Evolutionary conservation across 108 stramenopile species (phyloP), one percentile per base, ranked within the genome.

Genomic region (Fragilaria crotonensis): DNA sequence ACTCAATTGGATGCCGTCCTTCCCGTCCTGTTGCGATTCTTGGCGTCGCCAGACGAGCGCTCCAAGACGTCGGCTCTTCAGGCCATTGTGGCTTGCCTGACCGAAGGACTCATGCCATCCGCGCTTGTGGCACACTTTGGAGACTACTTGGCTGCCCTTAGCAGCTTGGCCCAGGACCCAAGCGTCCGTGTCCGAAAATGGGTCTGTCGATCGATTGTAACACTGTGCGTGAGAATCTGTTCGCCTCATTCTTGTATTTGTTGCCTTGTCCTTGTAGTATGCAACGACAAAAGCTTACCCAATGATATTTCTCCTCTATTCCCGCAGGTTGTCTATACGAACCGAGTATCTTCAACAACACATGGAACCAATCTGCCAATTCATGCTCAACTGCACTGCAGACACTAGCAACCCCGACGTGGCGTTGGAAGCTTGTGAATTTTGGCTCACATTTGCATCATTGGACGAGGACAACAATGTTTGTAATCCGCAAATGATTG

Each of bases 351-450:
- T 95, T 1, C 77, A 73, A 66, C 78, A 83, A 3, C 80, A 87
- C 23, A 74, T 90, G 59, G 58, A 56, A 46, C 63, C 87, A 22
- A 77, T 90, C 48, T 71, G 78, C 14, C 80, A 88, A 62, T 90
- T 92, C 60, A 90, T 95, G 88, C 50, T 92, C 30, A 64, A 71
- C 11, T 72, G 79, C 19, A 86, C 83, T 20, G 62, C 72, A 21
- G 81, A 77, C 36, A 48, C 4, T 18, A 54, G 32, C 20, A 53
- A 76, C 63, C 36, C 54, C 0, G 53, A 53, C 23, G 88, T 91
- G 20, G 78, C 90, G 23, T 66, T 85, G 41, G 94, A 95, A 60
- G 94, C 94, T 14, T 90, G 89, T 55, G 94, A 95, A 30, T 95
- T 92, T 58, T 95, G 94, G 94, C 62, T 92, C 50, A 79, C 84